Evolutionary conservation across 2,329 filamentous ascomycete genomes (phyloP), one percentile per base, ranked within the genome.

Genomic region (Aspergillus ochraceus): DNA sequence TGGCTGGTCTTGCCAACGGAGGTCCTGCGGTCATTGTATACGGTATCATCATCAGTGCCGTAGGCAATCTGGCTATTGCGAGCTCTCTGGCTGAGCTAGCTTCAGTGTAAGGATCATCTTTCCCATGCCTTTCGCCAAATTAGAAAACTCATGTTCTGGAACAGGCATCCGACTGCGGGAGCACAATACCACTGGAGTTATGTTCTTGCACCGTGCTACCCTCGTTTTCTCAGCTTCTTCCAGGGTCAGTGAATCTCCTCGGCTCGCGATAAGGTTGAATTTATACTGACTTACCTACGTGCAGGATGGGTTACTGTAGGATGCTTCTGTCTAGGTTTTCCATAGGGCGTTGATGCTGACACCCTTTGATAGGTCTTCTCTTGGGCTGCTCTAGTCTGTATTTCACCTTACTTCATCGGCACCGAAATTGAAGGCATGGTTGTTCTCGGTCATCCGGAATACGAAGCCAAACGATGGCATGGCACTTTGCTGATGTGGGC

Each of bases 401-500:
- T 61, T 17, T 39, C 61, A 11, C 63, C 70, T 4, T 77, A 66
- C 42, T 64, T 77, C 6, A 69, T 67, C 1, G 71, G 72, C 2
- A 71, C 72, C 0, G 61, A 76, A 3, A 75, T 77, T 9, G 70
- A 76, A 57, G 75, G 74, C 1, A 60, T 77, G 50, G 64, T 76
- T 8, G 66, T 70, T 6, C 66, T 76, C 14, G 66, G 64, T 4
- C 57, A 70, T 30, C 67, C 71, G 1, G 54, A 63, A 1, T 75
- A 74, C 49, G 57, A 61, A 3, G 49, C 66, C 2, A 42, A 68
- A 32, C 49, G 61, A 10, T 75, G 72, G 72, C 72, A 72, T 36
- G 80, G 78, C 0, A 83, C 82, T 0, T 68, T 86, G 2, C 67
- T 85, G 0, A 77, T 82, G 20, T 83, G 81, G 71, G 77, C 76